Base-by-base conservation (phyloP, 148 eudicot species). In the Dianthus caryophyllus region DNA sequence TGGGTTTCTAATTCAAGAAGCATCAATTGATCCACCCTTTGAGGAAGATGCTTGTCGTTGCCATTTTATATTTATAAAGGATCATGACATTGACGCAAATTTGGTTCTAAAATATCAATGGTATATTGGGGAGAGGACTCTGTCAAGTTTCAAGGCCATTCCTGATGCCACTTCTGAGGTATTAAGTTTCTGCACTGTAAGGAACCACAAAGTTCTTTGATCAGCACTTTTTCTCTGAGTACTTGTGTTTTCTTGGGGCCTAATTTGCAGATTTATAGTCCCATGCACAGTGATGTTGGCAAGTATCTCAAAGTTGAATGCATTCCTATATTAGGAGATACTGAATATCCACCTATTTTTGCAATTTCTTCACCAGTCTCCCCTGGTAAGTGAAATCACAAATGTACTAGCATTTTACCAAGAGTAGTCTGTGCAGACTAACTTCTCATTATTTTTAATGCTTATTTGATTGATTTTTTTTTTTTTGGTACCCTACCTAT, bases 41-140 rank as follows among this genome's bases (percentile, higher is more conserved):
- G 97, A 81, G 83, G 99, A 81, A 81, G 97, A 94, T 86, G 96
- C 93, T 74, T 90, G 96, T 57, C 82, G 80, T 58, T 90, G 97
- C 79, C 97, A 86, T 80, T 94, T 90, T 82, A 81, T 78, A 60
- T 94, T 94, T 76, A 68, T 79, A 43, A 79, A 79, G 67, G 91
- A 86, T 33, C 79, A 75, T 64, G 80, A 77, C 64, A 67, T 67
- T 71, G 88, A 80, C 72, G 57, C 84, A 46, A 86, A 83, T 56
- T 79, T 94, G 71, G 84, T 78, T 54, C 80, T 94, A 65, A 87
- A 84, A 71, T 94, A 88, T 69, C 99, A 90, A 70, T 94, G 99
- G 99, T 88, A 80, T 83, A 56, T 90, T 9, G 99, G 97, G 69
- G 89, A 81, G 47, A 83, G 82, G 70, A 74, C 81, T 63, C 84